Base-by-base conservation (phyloP, 2,329 filamentous ascomycete species). In the Sporothrix mexicana region DNA sequence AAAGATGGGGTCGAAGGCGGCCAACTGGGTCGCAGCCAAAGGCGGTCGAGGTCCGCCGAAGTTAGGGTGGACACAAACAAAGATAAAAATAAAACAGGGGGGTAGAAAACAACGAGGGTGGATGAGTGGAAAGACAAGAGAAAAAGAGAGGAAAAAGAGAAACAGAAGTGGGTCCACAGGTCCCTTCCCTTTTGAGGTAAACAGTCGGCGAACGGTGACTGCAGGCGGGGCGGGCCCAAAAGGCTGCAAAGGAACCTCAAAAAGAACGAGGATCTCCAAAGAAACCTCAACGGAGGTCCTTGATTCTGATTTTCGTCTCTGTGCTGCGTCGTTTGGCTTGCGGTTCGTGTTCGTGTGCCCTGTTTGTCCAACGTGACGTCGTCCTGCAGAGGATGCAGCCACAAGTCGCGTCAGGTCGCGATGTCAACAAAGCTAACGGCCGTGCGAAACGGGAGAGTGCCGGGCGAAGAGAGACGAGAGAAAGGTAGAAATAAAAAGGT, bases 21-120 rank as follows among this genome's bases (percentile, higher is more conserved):
- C 67, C 53, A 59, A 61, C 68, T 70, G 68, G 68, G 68, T 61
- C 68, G 67, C 68, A 57, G 53, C 68, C 67, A 69, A 55, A 69
- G 67, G 53, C 41, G 68, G 68, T 59, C 53, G 41, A 59, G 53
- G 53, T 45, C 53, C 53, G 53, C 23, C 23, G 64, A 51, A 25
- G 9, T 3, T 13, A 36, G 66, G 53, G 66, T 55, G 66, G 53
- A 43, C 68, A 69, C 66, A 69, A 55, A 57, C 53, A 70, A 47
- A 61, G 68, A 70, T 59, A 70, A 53, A 70, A 70, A 71, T 53
- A 71, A 66, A 53, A 55, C 59, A 43, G 59, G 25, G 70, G 70
- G 47, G 45, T 68, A 13, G 25, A 68, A 53, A 68, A 36, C 13
- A 53, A 51, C 66, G 53, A 53, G 47, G 47, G 25, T 17, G 25